Evolutionary conservation across 371 early-diverging fungal species (phyloP).

Genomic region (Catenaria anguillulae): DNA sequence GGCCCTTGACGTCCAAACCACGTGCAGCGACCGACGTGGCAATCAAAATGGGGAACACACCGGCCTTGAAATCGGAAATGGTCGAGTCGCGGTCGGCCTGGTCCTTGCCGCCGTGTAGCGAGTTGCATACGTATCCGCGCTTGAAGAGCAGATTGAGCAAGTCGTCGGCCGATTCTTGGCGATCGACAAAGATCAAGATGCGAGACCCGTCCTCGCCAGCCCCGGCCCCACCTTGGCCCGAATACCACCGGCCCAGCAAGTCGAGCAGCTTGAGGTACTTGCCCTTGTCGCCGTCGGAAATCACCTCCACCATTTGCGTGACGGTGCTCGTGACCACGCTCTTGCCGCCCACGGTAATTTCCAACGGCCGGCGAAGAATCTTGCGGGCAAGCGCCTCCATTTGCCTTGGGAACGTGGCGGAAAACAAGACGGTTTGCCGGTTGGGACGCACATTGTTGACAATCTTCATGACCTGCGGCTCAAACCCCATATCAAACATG

Average conservation of each 20-base stretch:
- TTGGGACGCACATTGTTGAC: conserved; percentile 89
- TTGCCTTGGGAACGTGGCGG: conserved; percentile 92
- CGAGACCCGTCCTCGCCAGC: conserved; percentile 18
- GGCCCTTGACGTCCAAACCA: conserved; percentile 94
- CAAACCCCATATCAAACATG: conserved; percentile 98
- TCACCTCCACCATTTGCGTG: conserved; percentile 74
- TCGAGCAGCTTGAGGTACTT: conserved; percentile 78
- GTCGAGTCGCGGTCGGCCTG: conserved; percentile 90
- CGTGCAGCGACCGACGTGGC: conserved; percentile 99
- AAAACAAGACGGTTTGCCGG: conserved; percentile 84
- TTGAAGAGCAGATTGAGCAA: conserved; percentile 66
- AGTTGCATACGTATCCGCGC: conserved; percentile 78
- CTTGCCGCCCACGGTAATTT: conserved; percentile 88
- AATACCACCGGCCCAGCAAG: conserved; percentile 65
- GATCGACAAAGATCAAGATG: conserved; percentile 84
- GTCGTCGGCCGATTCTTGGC: conserved; percentile 87
- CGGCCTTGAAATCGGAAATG: conserved; percentile 82
- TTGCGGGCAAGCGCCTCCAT: conserved; percentile 96
- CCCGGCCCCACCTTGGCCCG: conserved; percentile 14
- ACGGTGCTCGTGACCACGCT: conserved; percentile 79
- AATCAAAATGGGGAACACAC: conserved; percentile 73
- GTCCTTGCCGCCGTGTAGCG: conserved; percentile 94
- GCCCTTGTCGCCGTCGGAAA: conserved; percentile 53
- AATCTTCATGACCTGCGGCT: conserved; percentile 94
- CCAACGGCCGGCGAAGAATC: conserved; percentile 70